Percentiles rank a stretch among this genome's conserved stretches.
phyloP scores from a whole-genome alignment of 495 filamentous ascomycete genomes.

The Podospora fimiseda region DNA sequence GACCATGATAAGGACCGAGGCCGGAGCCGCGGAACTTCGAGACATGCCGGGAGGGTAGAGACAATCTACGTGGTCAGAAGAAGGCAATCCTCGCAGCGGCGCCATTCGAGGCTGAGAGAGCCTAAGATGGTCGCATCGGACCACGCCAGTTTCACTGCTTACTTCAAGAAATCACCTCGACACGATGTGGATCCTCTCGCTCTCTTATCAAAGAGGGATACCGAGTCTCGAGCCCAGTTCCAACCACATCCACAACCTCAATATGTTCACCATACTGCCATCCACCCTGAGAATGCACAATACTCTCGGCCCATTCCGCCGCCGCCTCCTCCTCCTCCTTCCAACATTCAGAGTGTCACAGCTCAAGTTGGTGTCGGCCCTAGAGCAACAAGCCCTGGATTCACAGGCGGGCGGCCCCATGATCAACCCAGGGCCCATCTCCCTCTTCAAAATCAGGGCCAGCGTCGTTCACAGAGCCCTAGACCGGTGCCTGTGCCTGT shows the following conservation, averaged over 20 bases:
- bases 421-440: neutral
- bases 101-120: conserved; percentile 3
- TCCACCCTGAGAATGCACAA: neutral
- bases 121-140: conserved; percentile 10
- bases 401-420: neutral
- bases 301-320: neutral
- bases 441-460: neutral
- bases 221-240: conserved; percentile 1
- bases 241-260: conserved; percentile 1
- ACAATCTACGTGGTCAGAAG: neutral
- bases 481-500: no score
- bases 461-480: neutral
- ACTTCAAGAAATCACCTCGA: conserved; percentile 30
- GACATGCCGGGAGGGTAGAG: neutral
- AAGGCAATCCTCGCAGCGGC: neutral
- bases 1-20: neutral
- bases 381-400: neutral
- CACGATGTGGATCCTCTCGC: conserved; percentile 20
- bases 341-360: neutral
- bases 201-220: conserved; percentile 16
- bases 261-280: neutral
- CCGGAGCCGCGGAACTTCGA: neutral
- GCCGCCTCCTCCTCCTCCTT: neutral
- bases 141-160: conserved; percentile 29
- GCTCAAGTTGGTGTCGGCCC: neutral